Evolutionary conservation across 108 stramenopile species (phyloP).

Genomic region (Discostella pseudostelligera): DNA sequence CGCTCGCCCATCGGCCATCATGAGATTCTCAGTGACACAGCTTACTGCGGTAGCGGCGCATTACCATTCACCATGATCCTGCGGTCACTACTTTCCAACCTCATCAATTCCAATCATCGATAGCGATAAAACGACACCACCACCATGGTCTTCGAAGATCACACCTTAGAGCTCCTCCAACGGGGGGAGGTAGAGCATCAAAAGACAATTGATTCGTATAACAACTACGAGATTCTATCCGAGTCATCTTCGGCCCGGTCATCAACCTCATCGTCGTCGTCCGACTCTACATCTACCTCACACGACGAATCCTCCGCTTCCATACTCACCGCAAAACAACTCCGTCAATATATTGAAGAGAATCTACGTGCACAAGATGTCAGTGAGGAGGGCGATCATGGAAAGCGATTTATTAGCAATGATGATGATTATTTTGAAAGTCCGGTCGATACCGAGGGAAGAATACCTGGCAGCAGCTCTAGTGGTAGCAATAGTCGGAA

Average conservation of each 20-base stretch:
- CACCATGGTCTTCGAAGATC: neutral
- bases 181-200: neutral
- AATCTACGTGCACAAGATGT: neutral
- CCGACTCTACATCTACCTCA: too few relatives aligned
- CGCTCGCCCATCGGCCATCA: too few relatives aligned
- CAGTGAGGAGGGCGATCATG: conserved; percentile 3
- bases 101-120: too few relatives aligned
- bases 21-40: too few relatives aligned
- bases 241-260: neutral
- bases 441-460: neutral
- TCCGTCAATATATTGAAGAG: neutral
- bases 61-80: too few relatives aligned
- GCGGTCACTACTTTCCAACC: too few relatives aligned
- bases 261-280: neutral
- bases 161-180: neutral
- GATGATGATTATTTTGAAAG: neutral
- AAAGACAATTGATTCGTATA: too few relatives aligned
- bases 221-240: too few relatives aligned
- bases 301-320: neutral
- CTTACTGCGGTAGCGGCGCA: too few relatives aligned
- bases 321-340: neutral
- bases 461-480: neutral
- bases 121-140: too few relatives aligned
- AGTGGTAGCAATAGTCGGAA: too few relatives aligned
- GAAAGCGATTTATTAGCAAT: neutral